Evolutionary conservation across 2,329 filamentous ascomycete species (phyloP).

Genomic region (Atkinsonella hypoxylon): DNA sequence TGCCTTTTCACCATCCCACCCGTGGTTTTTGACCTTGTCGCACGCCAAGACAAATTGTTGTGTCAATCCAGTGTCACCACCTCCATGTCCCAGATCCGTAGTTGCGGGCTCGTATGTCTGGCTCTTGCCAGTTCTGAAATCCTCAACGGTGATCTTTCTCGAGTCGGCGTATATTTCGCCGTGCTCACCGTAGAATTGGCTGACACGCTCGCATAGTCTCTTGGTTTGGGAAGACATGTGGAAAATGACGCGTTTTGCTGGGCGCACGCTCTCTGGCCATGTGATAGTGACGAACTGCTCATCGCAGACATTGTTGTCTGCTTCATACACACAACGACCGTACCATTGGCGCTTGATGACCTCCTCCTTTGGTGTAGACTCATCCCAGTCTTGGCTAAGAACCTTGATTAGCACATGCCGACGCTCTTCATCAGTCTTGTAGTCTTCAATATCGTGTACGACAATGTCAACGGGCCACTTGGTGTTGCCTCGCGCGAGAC

Average conservation of each 20-base stretch:
- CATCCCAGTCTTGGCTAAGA: conserved; percentile 41
- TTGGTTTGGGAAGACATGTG: conserved; percentile 92
- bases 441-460: conserved; percentile 83
- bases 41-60: conserved; percentile 76
- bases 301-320: conserved; percentile 87
- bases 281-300: conserved; percentile 81
- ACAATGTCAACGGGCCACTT: conserved; percentile 82
- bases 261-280: conserved; percentile 61
- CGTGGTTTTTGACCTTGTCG: conserved; percentile 61
- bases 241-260: conserved; percentile 75
- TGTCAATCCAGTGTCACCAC: conserved; percentile 46
- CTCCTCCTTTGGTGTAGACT: conserved; percentile 32
- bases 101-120: conserved; percentile 18
- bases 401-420: conserved; percentile 29
- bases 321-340: conserved; percentile 88
- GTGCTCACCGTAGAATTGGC: conserved; percentile 71
- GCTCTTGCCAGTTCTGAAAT: conserved; percentile 30
- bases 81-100: conserved; percentile 28
- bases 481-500: conserved; percentile 52
- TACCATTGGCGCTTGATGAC: conserved; percentile 58
- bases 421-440: conserved; percentile 32
- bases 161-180: conserved; percentile 86
- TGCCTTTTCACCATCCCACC: conserved; percentile 53
- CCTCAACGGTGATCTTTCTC: conserved; percentile 59
- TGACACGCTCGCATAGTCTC: conserved; percentile 75